Evolutionary conservation across 2,329 filamentous ascomycete species (phyloP), one percentile per base, ranked within the genome.

Genomic region (Claviceps humidiphila): DNA sequence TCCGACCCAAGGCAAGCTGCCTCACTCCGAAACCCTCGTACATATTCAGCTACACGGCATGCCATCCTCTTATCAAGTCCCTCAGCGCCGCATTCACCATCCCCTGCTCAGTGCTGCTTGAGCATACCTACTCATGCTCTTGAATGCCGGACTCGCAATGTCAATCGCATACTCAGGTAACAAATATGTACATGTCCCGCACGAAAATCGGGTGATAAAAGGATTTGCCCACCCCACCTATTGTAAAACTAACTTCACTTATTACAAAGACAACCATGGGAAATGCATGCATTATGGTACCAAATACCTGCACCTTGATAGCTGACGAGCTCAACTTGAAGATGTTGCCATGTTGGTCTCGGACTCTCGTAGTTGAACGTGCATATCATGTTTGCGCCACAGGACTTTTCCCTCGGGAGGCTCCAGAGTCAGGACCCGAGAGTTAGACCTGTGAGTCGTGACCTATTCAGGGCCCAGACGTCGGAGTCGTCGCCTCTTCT

Each of bases 131-230:
- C 20, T 76, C 59, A 81, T 66, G 46, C 87, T 87, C 51, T 75
- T 74, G 68, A 94, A 93, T 60, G 74, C 76, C 47, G 81, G 74
- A 7, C 84, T 87, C 47, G 81, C 77, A 57, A 93, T 82, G 61
- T 90, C 84, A 58, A 94, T 84, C 52, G 82, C 84, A 70, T 93
- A 20, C 17, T 2, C 2, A 20, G 17, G 17, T 20, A 20, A n/a
- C n/a, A n/a, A n/a, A n/a, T 93, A 93, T 63, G 82, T 87, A 9
- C 87, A 93, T 80, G 69, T 94, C 87, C 65, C 85, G 83, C 8
- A 93, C 85, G 66, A 22, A 81, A 67, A 24, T 82, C 67, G 54
- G 74, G 66, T 0, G 72, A 72, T 0, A 78, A 77, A 1, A 64
- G 57, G 52, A 81, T 76, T 60, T 74, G 75, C 6, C 67, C 66